Evolutionary conservation across 495 filamentous ascomycete species (phyloP).

Genomic region (Tuber indicum): DNA sequence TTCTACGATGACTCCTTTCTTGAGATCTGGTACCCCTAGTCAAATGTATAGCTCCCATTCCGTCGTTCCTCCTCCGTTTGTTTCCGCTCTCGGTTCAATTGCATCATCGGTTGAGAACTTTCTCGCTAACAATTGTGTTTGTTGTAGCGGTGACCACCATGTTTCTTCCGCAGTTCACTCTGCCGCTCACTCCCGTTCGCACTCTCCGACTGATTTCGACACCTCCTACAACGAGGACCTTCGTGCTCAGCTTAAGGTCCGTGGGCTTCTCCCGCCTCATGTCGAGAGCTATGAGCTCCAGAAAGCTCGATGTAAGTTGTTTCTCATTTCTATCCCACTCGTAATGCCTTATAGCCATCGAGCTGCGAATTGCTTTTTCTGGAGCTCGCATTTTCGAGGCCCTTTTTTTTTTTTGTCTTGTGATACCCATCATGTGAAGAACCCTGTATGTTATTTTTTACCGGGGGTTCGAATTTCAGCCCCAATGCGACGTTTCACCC

Average conservation of each 20-base stretch:
- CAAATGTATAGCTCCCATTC: slow-evolving; percentile 20
- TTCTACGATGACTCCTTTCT: slow-evolving; percentile 30
- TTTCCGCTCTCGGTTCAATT: slow-evolving; percentile 1
- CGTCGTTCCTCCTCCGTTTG: not conserved
- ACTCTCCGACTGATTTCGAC: slow-evolving; percentile 46
- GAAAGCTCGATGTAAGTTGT: slow-evolving; percentile 57
- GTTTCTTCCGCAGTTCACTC: slow-evolving; percentile 21
- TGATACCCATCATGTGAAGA: not conserved
- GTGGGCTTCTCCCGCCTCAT: slow-evolving; percentile 64
- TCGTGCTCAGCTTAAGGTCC: slow-evolving; percentile 62
- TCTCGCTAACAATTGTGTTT: not conserved
- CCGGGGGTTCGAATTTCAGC: slow-evolving; percentile 27
- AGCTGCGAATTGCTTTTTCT: not conserved
- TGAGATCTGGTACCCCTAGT: slow-evolving; percentile 29
- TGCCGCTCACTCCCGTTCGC: slow-evolving; percentile 24
- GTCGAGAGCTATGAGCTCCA: slow-evolving; percentile 65
- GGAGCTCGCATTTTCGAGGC: slow-evolving; percentile 11
- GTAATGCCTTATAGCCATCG: not conserved
- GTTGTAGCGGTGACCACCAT: not conserved
- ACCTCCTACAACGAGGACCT: slow-evolving; percentile 59
- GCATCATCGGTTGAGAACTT: not conserved
- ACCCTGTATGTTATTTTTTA: slow-evolving; percentile 20
- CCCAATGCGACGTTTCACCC: slow-evolving; percentile 18
- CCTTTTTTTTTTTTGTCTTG: not conserved
- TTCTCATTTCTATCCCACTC: not conserved